phyloP scores from a whole-genome alignment of 192 early-diverging fungal genomes.

The Spizellomyces punctatus region DNA sequence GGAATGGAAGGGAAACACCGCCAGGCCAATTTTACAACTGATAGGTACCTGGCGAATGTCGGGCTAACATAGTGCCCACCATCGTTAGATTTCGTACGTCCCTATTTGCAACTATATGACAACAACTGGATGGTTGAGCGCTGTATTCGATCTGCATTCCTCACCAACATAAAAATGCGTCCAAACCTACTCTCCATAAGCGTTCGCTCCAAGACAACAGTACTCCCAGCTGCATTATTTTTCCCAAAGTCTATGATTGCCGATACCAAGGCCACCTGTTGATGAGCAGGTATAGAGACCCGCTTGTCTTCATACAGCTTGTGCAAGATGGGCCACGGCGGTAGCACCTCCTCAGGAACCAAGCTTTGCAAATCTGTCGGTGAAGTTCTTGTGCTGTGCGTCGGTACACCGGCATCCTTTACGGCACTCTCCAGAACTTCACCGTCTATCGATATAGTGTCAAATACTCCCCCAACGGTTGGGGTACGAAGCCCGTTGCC shows the following conservation, averaged over 20 bases:
- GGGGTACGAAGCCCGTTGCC: too few relatives aligned
- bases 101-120: conserved; percentile 13
- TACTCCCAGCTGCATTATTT: background rate
- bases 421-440: too few relatives aligned
- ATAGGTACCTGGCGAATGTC: conserved; percentile 16
- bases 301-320: conserved; percentile 1
- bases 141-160: too few relatives aligned
- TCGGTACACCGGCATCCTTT: too few relatives aligned
- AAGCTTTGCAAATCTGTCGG: too few relatives aligned
- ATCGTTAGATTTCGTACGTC: conserved; percentile 2
- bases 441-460: too few relatives aligned
- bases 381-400: too few relatives aligned
- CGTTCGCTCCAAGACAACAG: background rate
- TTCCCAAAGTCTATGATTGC: background rate
- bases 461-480: too few relatives aligned
- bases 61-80: conserved; percentile 9
- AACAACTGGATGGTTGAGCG: background rate
- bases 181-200: background rate
- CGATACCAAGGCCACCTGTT: background rate
- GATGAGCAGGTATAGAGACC: conserved; percentile 4
- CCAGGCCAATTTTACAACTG: background rate
- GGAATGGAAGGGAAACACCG: too few relatives aligned
- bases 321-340: background rate
- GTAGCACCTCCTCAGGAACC: background rate
- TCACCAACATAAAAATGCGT: background rate